phyloP scores from a whole-genome alignment of 139 green algal species.

The Chlorella sp. region DNA sequence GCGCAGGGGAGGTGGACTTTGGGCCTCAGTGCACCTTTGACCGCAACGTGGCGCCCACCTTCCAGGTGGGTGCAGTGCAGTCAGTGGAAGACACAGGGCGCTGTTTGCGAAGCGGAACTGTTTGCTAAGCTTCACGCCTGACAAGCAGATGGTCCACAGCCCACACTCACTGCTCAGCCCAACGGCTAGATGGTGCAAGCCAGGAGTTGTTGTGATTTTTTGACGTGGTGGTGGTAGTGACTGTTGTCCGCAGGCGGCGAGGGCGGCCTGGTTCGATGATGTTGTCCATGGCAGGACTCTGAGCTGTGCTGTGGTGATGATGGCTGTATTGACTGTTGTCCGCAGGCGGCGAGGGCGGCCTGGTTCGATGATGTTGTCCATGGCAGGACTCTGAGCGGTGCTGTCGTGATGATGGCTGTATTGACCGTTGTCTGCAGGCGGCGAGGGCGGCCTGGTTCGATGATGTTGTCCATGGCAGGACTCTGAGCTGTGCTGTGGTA shows the following conservation, averaged over 20 bases:
- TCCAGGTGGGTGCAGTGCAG: constrained; percentile 1
- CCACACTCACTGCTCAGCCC: background rate
- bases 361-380: background rate
- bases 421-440: background rate
- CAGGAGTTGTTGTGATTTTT: too few relatives aligned
- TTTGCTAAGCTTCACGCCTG: too few relatives aligned
- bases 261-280: too few relatives aligned
- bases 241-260: background rate
- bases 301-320: background rate
- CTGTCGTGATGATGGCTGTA: background rate
- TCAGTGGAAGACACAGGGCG: too few relatives aligned
- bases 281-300: background rate
- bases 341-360: background rate
- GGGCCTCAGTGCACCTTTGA: constrained; percentile 13
- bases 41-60: constrained; percentile 8
- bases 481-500: background rate
- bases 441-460: background rate
- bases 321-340: too few relatives aligned
- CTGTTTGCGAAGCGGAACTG: too few relatives aligned
- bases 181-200: background rate
- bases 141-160: background rate
- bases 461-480: background rate
- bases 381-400: background rate
- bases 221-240: background rate
- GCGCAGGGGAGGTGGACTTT: constrained; percentile 9